Evolutionary conservation across 2,329 filamentous ascomycete species (phyloP).

Genomic region (Aspergillus sp.): DNA sequence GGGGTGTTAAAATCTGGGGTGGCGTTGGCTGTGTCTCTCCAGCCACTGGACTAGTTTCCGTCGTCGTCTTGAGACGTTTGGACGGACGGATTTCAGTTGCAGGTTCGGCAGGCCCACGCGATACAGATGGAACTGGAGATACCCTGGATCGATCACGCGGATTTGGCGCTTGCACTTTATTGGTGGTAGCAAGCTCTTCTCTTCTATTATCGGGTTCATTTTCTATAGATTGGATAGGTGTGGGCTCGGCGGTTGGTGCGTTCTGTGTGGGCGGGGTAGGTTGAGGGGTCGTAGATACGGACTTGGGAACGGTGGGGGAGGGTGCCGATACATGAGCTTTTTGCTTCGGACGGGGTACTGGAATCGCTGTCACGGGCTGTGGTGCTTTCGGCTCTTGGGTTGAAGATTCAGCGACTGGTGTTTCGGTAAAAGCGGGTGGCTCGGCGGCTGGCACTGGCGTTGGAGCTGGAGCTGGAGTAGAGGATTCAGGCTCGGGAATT

Average conservation of each 20-base stretch:
- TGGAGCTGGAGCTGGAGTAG: slow-evolving; percentile 3
- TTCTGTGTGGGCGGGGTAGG: slow-evolving; percentile 12
- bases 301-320: slow-evolving; percentile 1
- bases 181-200: slow-evolving; percentile 1
- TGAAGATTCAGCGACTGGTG: slow-evolving; percentile 7
- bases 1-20: slow-evolving; percentile 14
- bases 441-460: slow-evolving; percentile 1
- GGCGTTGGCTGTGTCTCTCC: not conserved
- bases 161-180: slow-evolving; percentile 4
- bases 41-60: slow-evolving; percentile 1
- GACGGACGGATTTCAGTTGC: slow-evolving; percentile 18
- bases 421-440: not conserved
- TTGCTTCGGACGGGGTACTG: slow-evolving; percentile 23
- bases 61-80: slow-evolving; percentile 22
- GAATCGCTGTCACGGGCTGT: slow-evolving; percentile 15
- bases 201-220: slow-evolving; percentile 7
- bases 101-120: slow-evolving; percentile 3
- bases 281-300: slow-evolving; percentile 11
- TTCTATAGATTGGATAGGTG: slow-evolving; percentile 9
- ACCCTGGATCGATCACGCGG: slow-evolving; percentile 3
- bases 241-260: slow-evolving; percentile 9
- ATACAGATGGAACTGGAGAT: slow-evolving; percentile 3
- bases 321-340: slow-evolving; percentile 20
- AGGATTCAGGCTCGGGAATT: slow-evolving; percentile 10
- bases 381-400: slow-evolving; percentile 2